Evolutionary conservation across 176 grass and related monocot genomes (phyloP).

Genomic region (Oryza coarctata): DNA sequence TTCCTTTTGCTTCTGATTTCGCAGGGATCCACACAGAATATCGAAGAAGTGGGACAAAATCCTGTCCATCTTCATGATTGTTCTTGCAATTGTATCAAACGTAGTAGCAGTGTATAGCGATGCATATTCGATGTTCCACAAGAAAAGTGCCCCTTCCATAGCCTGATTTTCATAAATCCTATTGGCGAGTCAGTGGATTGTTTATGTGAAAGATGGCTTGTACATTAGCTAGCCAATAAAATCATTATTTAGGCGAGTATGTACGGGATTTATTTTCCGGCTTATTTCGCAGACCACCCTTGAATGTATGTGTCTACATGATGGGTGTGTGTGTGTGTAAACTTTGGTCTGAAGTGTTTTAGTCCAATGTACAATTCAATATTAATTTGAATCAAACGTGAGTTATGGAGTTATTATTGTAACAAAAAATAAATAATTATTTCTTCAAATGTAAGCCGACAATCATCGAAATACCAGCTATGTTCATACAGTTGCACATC

Average conservation of each 20-base stretch:
- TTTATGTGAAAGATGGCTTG: slow-evolving; percentile 13
- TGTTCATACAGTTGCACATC: no score
- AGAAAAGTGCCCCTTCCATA: slow-evolving; percentile 29
- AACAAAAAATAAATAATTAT: neutral
- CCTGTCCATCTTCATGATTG: slow-evolving; percentile 76
- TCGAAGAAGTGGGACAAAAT: slow-evolving; percentile 71
- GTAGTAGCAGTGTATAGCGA: slow-evolving; percentile 86
- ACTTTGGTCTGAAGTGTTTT: neutral
- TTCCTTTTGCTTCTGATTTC: slow-evolving; percentile 23
- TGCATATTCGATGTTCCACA: slow-evolving; percentile 65
- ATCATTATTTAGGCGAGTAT: neutral
- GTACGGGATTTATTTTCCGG: neutral
- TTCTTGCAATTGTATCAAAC: slow-evolving; percentile 80
- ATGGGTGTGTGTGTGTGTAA: slow-evolving; percentile 6
- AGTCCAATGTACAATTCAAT: slow-evolving; percentile 1
- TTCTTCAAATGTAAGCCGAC: neutral
- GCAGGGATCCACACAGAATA: slow-evolving; percentile 70
- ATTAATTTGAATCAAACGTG: neutral
- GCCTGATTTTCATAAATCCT: neutral
- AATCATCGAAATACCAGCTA: neutral
- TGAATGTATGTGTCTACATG: slow-evolving; percentile 2
- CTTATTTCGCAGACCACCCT: neutral
- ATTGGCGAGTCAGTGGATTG: neutral
- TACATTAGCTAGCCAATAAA: slow-evolving; percentile 24
- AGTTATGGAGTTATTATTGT: slow-evolving; percentile 31